Evolutionary conservation across 441 rosid species (phyloP), one percentile per base, ranked within the genome.

Genomic region (Gossypium trilobum): DNA sequence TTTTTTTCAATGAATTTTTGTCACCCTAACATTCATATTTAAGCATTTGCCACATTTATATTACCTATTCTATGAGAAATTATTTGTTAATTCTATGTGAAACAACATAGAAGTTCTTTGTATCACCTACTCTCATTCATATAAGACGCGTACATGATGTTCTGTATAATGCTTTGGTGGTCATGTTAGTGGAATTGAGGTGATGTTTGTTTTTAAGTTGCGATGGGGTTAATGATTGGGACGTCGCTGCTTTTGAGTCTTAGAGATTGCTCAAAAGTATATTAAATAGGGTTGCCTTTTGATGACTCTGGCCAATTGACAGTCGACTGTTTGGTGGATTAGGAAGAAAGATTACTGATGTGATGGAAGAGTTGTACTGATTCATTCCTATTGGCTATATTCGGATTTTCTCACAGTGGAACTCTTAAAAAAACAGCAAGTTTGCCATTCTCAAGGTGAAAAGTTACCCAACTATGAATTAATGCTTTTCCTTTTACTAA

Each of bases 121-220:
- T 16, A 17, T 23, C 33, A 57, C 7, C 27, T 23, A 23, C 8
- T 20, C 27, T 13, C 33, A 11, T 57, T 57, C 36, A 57, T 57
- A 25, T 57, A 3, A 23, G 13, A 23, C 13, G 16, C 36, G 25
- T 22, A 57, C 31, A 57, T 57, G 62, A 13, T 57, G 33, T 23
- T 57, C 62, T 57, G 62, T 57, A 23, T 14, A 57, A 23, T 57
- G 62, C 68, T 62, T 62, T 62, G 68, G 27, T 16, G 66, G 22
- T 23, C 44, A 14, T 60, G 66, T 60, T 60, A 31, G 13, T 61
- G 66, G 19, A 61, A 31, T 33, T 31, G 66, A 33, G 48, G 46
- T 31, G 66, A 31, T 16, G n/a, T 61, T 61, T 60, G 6, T 31
- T 31, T 13, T 31, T 60, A 29, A 60, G 23, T 60, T 33, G 66